Conservation (phyloP, 192 early-diverging fungal genomes). For the Martensiomyces pterosporus region DNA sequence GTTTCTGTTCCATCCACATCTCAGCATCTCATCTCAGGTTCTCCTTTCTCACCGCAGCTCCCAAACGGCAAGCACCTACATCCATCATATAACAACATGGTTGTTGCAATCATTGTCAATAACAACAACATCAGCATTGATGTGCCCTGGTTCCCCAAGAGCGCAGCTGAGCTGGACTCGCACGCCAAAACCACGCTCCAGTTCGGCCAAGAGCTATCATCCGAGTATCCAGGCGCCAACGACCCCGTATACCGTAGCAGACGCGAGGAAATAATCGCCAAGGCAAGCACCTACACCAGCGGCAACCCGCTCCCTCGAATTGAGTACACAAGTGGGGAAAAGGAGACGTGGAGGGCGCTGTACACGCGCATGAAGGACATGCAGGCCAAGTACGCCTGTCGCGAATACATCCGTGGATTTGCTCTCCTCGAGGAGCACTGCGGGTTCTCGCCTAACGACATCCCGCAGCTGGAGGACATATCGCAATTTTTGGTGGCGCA, state of each 20-base stretch:
- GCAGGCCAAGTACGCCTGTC: conserved; percentile 74
- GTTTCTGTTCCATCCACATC: too few species aligned
- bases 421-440: conserved; percentile 80
- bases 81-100: too few species aligned
- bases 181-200: conserved; percentile 76
- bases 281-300: conserved; percentile 61
- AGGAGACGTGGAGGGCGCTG: conserved; percentile 68
- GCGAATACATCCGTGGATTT: conserved; percentile 76
- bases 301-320: conserved; percentile 68
- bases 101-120: too few species aligned
- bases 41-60: too few species aligned
- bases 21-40: too few species aligned
- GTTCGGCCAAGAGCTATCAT: conserved; percentile 69
- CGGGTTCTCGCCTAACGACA: conserved; percentile 65
- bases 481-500: conserved; percentile 75
- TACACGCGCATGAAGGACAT: conserved; percentile 61
- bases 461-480: conserved; percentile 75
- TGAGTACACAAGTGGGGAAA: conserved; percentile 64
- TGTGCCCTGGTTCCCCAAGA: conserved; percentile 85
- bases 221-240: conserved; percentile 79
- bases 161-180: conserved; percentile 72
- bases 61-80: too few species aligned
- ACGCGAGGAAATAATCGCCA: conserved; percentile 65
- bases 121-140: too few species aligned
- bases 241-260: conserved; percentile 71